Conservation (phyloP, 139 green algal genomes). For the Micractinium sp. region DNA sequence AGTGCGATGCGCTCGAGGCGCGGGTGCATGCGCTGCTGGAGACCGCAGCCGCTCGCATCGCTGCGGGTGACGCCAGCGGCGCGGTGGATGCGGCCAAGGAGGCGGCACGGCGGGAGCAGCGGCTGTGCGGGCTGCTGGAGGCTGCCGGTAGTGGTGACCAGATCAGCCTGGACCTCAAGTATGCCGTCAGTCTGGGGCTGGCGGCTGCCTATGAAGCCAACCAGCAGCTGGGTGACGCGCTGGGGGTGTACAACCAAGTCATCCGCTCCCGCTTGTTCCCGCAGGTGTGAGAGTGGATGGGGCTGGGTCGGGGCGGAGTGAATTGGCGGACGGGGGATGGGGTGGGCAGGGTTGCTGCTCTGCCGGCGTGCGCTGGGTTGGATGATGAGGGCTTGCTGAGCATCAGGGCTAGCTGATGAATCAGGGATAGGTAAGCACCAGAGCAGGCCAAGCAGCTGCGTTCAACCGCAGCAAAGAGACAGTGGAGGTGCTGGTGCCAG, state of each 20-base stretch:
- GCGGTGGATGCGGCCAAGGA: slow-evolving; percentile 84
- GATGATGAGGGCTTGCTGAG: too few relatives aligned
- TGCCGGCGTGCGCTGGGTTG: too few relatives aligned
- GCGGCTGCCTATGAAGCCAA: slow-evolving; percentile 64
- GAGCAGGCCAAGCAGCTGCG: too few relatives aligned
- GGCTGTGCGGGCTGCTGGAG: slow-evolving; percentile 73
- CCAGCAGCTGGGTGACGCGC: slow-evolving; percentile 75
- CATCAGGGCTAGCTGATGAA: too few relatives aligned
- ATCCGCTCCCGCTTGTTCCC: slow-evolving; percentile 73
- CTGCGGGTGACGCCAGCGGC: slow-evolving; percentile 35
- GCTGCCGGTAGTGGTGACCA: slow-evolving; percentile 59
- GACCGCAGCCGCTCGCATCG: slow-evolving; percentile 17
- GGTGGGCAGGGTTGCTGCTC: background rate
- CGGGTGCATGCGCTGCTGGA: slow-evolving; percentile 86
- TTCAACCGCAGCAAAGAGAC: too few relatives aligned
- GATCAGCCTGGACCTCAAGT: slow-evolving; percentile 80
- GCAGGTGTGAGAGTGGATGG: slow-evolving; percentile 25
- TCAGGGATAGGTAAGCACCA: too few relatives aligned
- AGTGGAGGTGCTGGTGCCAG: too few relatives aligned
- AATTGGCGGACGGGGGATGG: background rate
- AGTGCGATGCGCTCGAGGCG: slow-evolving; percentile 69
- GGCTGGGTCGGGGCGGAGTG: too few relatives aligned
- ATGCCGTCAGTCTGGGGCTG: slow-evolving; percentile 73
- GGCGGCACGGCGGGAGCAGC: slow-evolving; percentile 74
- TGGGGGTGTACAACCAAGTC: slow-evolving; percentile 76